phyloP scores from a whole-genome alignment of 2,329 filamentous ascomycete genomes.

The Penicillium polonicum region DNA sequence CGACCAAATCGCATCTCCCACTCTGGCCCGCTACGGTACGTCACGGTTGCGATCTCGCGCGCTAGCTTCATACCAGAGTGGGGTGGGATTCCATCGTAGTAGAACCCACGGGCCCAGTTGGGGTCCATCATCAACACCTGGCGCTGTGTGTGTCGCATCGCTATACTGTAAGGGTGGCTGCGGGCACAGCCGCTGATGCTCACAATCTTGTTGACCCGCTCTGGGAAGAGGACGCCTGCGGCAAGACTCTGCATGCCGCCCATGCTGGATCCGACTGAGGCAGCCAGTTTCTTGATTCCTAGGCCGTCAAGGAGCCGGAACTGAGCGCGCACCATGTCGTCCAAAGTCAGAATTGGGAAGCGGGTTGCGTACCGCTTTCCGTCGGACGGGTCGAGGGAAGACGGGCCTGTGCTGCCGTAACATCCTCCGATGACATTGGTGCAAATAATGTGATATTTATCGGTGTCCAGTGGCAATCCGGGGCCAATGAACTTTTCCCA shows the following conservation, averaged over 20 bases:
- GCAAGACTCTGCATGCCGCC: slow-evolving; percentile 97
- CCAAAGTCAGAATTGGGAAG: slow-evolving; percentile 92
- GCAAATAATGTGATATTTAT: slow-evolving; percentile 91
- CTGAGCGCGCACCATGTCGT: slow-evolving; percentile 97
- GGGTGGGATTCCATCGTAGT: slow-evolving; percentile 83
- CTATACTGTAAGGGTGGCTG: slow-evolving; percentile 96
- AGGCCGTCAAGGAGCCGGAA: slow-evolving; percentile 82
- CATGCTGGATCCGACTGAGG: slow-evolving; percentile 95
- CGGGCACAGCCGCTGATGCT: slow-evolving; percentile 91
- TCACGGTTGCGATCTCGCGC: slow-evolving; percentile 94
- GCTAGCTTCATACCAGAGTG: slow-evolving; percentile 98
- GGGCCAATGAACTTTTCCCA: slow-evolving; percentile 99
- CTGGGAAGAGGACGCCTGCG: slow-evolving; percentile 77
- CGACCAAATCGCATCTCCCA: slow-evolving; percentile 96
- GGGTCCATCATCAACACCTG: slow-evolving; percentile 99
- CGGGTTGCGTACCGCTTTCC: slow-evolving; percentile 86
- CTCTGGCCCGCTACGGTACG: slow-evolving; percentile 92
- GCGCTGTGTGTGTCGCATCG: slow-evolving; percentile 95
- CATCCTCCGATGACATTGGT: slow-evolving; percentile 96
- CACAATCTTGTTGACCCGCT: slow-evolving; percentile 76
- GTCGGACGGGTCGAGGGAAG: slow-evolving; percentile 82
- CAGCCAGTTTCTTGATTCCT: slow-evolving; percentile 75
- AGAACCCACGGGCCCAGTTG: slow-evolving; percentile 93
- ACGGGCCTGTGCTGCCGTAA: slow-evolving; percentile 90
- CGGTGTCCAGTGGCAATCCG: slow-evolving; percentile 77